These are phyloP conservation scores for Salvia splendens DNA, from an alignment of 257 asterid genomes.

Conservation along the genomic window DNA sequence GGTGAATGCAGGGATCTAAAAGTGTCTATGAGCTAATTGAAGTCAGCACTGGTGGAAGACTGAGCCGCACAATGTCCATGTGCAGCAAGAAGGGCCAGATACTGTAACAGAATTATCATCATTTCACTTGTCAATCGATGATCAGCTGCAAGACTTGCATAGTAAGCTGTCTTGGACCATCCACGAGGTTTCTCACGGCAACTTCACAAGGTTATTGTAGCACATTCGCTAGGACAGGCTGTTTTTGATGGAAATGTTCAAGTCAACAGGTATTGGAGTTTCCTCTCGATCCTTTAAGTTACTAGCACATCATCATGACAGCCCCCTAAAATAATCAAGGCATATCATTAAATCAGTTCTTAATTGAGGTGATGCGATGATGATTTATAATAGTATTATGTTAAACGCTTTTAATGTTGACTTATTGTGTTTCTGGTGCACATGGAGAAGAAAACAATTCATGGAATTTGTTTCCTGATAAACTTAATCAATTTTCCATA, in stretches of 20 bases:
- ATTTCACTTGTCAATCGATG: slow-evolving; percentile 72
- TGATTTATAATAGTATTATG: not conserved
- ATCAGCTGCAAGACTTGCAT: slow-evolving; percentile 88
- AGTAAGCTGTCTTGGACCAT: slow-evolving; percentile 82
- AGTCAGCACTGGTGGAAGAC: slow-evolving; percentile 88
- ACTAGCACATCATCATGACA: not conserved
- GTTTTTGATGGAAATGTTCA: slow-evolving; percentile 92
- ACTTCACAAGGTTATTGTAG: slow-evolving; percentile 94
- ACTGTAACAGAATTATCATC: slow-evolving; percentile 78
- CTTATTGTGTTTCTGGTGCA: not conserved
- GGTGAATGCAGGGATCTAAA: slow-evolving; percentile 54
- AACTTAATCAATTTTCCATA: not conserved
- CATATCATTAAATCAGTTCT: not conserved
- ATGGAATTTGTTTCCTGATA: not conserved
- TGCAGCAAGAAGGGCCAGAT: slow-evolving; percentile 83
- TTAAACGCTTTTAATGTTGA: not conserved
- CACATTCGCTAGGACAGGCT: slow-evolving; percentile 83
- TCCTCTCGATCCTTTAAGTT: slow-evolving; percentile 7
- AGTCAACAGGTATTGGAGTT: slow-evolving; percentile 71
- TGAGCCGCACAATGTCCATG: slow-evolving; percentile 85
- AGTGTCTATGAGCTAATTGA: slow-evolving; percentile 73
- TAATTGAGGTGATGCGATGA: not conserved
- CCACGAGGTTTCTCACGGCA: slow-evolving; percentile 85
- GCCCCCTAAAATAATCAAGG: not conserved
- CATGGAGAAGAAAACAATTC: slow-evolving; percentile 3